Conservation (phyloP, 2,329 filamentous ascomycete species). For the Colletotrichum musae region DNA sequence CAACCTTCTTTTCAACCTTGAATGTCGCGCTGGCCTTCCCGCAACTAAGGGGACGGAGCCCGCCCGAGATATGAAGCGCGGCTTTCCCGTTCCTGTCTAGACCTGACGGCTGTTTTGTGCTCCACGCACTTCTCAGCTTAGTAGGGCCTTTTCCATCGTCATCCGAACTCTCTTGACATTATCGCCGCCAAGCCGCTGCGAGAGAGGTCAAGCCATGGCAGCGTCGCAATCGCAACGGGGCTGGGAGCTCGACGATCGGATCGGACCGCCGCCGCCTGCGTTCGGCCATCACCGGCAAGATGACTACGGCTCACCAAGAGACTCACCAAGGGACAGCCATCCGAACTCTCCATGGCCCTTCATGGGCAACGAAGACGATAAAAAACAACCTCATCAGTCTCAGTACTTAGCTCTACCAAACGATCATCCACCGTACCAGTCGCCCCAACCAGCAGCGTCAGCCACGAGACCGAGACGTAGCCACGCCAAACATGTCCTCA, state of each 20-base stretch:
- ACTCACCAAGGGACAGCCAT: background rate
- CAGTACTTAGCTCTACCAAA: background rate
- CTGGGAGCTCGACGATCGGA: conserved; percentile 32
- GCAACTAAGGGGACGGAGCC: background rate
- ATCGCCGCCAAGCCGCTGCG: background rate
- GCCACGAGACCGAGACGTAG: background rate
- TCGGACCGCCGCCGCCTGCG: background rate
- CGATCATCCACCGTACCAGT: background rate
- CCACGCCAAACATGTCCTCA: conserved; percentile 16
- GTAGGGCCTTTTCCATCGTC: too few species aligned
- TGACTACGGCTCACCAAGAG: background rate
- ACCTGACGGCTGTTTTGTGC: background rate
- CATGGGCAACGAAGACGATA: background rate
- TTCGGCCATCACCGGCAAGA: background rate
- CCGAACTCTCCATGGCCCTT: conserved; percentile 22
- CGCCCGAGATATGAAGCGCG: background rate
- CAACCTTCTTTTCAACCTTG: conserved; percentile 12
- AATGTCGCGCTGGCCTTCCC: background rate
- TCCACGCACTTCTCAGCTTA: background rate
- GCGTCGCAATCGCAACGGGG: conserved; percentile 3
- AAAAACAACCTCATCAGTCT: background rate
- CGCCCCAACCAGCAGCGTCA: background rate
- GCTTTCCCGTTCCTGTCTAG: background rate
- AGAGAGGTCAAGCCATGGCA: background rate
- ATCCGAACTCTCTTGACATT: background rate